Conservation (phyloP, 441 rosid genomes). For the Jatropha multifida region DNA sequence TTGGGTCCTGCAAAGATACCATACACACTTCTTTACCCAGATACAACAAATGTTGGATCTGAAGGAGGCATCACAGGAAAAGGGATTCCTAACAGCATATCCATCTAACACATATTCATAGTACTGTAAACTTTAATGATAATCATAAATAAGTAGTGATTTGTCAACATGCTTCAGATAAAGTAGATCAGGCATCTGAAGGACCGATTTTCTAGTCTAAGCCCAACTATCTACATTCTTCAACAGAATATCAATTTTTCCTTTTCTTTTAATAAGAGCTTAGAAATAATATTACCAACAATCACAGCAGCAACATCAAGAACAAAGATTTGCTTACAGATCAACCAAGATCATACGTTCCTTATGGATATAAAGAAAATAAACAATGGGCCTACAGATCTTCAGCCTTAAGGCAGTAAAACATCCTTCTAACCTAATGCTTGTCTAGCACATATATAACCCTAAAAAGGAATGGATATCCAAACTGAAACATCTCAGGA, state of each 20-base stretch:
- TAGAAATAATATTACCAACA: not conserved
- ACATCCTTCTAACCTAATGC: not conserved
- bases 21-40: conserved; percentile 50
- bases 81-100: conserved; percentile 64
- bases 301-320: not conserved
- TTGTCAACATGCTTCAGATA: not conserved
- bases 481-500: not conserved
- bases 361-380: not conserved
- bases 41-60: conserved; percentile 27
- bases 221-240: not conserved
- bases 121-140: not conserved
- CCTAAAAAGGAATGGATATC: not conserved
- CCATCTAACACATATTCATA: conserved; percentile 32
- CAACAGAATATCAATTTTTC: not conserved
- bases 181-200: not conserved
- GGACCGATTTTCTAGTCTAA: not conserved
- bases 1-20: conserved; percentile 51
- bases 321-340: not conserved
- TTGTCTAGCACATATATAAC: not conserved
- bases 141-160: not conserved
- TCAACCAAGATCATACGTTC: not conserved
- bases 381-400: not conserved
- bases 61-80: conserved; percentile 37
- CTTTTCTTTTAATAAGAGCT: not conserved
- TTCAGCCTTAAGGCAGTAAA: not conserved